Conservation (phyloP, 2,329 filamentous ascomycete genomes). For the Paraphoma sp. region DNA sequence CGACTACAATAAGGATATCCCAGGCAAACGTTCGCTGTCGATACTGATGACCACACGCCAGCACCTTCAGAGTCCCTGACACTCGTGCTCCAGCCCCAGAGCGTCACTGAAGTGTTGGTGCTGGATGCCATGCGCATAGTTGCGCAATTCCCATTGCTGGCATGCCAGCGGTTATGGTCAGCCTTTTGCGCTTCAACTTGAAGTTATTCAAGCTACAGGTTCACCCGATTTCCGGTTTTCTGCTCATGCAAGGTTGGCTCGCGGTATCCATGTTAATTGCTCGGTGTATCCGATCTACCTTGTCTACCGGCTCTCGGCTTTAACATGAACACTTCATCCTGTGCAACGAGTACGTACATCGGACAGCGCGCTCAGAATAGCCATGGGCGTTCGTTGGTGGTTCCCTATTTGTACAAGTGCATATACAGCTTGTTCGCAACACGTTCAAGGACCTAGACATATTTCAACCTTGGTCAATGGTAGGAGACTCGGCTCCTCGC, state of each 20-base stretch:
- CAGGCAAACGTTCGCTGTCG: neutral
- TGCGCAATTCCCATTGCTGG: neutral
- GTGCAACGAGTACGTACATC: neutral
- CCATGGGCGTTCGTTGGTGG: neutral
- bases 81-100: neutral
- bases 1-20: constrained; percentile 1
- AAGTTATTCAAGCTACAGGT: neutral
- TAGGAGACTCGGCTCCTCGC: constrained; percentile 8
- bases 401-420: neutral
- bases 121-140: neutral
- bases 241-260: neutral
- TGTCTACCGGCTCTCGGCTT: too few species aligned
- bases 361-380: neutral
- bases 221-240: neutral
- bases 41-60: neutral
- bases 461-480: constrained; percentile 9
- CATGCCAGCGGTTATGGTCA: neutral
- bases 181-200: neutral
- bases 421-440: neutral
- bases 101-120: neutral
- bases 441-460: neutral
- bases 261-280: neutral
- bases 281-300: too few species aligned
- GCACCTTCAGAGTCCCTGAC: neutral
- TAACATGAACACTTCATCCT: too few species aligned